Conservation (phyloP, 2,329 filamentous ascomycete species). For the Dothidotthia symphoricarpi region DNA sequence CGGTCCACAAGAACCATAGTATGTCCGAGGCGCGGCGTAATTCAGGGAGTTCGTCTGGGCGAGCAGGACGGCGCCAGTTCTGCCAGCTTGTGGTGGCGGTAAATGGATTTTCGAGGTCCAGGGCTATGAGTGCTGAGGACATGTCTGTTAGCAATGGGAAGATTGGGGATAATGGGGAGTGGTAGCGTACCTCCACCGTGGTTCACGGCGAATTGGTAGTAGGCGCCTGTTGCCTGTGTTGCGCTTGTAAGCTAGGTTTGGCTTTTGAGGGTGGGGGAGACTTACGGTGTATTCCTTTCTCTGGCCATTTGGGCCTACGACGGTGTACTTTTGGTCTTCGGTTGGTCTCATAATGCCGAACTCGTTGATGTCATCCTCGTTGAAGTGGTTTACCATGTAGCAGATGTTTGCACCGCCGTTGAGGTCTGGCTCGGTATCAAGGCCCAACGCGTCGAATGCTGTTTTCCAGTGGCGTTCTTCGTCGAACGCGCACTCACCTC, state of each 20-base stretch:
- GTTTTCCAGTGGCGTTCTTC: slow-evolving; percentile 3
- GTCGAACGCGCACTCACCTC: slow-evolving; percentile 7
- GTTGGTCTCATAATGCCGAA: background rate
- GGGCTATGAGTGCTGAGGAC: slow-evolving; percentile 8
- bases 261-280: background rate
- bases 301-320: too few relatives aligned
- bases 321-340: slow-evolving; percentile 14
- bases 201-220: slow-evolving; percentile 2
- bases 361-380: slow-evolving; percentile 2
- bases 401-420: slow-evolving; percentile 10
- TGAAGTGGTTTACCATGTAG: slow-evolving; percentile 9
- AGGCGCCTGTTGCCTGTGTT: slow-evolving; percentile 2
- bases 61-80: slow-evolving; percentile 8
- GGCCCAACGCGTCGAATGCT: slow-evolving; percentile 7
- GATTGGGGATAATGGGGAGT: too few relatives aligned
- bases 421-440: slow-evolving; percentile 6
- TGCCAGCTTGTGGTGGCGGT: slow-evolving; percentile 2
- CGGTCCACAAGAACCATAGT: slow-evolving; percentile 24
- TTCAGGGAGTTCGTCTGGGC: slow-evolving; percentile 18
- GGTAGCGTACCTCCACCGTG: slow-evolving; percentile 1
- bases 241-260: background rate
- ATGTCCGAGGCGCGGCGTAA: slow-evolving; percentile 18
- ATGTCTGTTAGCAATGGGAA: too few relatives aligned
- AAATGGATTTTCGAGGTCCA: slow-evolving; percentile 10
- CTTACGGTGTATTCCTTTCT: too few relatives aligned